A percentile compares a stretch with the other conserved stretches of the same genome.
phyloP scores from a whole-genome alignment of 345 rosid genomes.

The Acer saccharum region DNA sequence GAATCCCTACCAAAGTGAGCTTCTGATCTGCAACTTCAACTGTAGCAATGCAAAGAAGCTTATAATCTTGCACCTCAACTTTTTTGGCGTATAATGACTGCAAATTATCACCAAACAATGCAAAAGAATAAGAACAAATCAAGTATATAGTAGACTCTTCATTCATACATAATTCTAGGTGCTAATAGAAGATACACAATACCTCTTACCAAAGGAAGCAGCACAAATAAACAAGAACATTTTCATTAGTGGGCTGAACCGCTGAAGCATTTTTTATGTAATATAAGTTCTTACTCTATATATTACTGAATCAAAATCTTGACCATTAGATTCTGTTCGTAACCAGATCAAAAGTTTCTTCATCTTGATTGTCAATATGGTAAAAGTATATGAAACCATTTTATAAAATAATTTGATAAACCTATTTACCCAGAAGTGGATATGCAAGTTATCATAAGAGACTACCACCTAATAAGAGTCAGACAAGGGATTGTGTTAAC shows the following conservation, averaged over 20 bases:
- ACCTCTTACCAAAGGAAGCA: background rate
- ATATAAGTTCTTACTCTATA: background rate
- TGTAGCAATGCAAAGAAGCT: constrained; percentile 53
- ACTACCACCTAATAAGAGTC: background rate
- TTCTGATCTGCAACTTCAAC: constrained; percentile 45
- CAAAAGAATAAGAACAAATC: background rate
- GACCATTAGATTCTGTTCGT: background rate
- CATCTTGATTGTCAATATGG: background rate
- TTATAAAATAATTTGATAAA: background rate
- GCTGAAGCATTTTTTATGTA: background rate
- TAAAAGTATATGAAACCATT: no score
- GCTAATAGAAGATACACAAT: background rate
- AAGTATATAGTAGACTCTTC: background rate
- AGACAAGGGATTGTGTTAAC: background rate
- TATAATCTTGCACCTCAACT: constrained; percentile 59
- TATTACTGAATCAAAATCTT: background rate
- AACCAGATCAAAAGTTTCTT: background rate
- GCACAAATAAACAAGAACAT: background rate
- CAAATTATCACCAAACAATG: constrained; percentile 12
- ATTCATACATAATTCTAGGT: background rate
- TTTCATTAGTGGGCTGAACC: background rate
- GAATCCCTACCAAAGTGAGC: constrained; percentile 45
- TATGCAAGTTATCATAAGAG: background rate
- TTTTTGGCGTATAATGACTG: constrained; percentile 52
- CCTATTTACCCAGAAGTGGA: background rate